A percentile compares a stretch with the other conserved stretches of the same genome.
phyloP scores from a whole-genome alignment of 225 moss, liverwort and hornwort species.

The Bryum argenteum region DNA sequence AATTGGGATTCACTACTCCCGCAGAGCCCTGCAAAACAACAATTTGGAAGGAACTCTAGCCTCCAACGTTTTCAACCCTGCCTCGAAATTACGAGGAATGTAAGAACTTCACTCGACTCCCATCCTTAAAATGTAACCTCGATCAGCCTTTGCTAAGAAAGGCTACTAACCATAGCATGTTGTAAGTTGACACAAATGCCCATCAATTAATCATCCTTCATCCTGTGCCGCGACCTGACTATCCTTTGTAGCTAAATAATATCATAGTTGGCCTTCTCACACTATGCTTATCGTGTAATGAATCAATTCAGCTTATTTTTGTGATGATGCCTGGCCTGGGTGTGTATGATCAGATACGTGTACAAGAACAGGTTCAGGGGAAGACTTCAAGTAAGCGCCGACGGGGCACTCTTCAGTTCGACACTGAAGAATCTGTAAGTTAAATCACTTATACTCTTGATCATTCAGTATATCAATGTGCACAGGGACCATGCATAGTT shows the following conservation, averaged over 20 bases:
- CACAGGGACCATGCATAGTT: too few relatives aligned
- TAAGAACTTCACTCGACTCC: too few relatives aligned
- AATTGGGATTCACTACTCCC: too few relatives aligned
- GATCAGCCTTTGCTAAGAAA: too few relatives aligned
- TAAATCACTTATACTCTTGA: too few relatives aligned
- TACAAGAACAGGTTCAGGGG: background rate
- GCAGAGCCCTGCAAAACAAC: conserved; percentile 17
- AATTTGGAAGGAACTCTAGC: background rate
- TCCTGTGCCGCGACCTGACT: too few relatives aligned
- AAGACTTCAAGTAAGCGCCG: background rate
- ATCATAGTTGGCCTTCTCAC: background rate
- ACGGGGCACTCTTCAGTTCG: background rate
- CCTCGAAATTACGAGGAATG: background rate
- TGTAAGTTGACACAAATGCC: conserved; percentile 7
- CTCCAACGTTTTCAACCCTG: background rate
- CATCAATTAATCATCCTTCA: too few relatives aligned
- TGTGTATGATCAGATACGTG: background rate
- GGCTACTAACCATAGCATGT: too few relatives aligned
- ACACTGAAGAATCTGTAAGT: background rate
- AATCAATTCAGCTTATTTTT: background rate
- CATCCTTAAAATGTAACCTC: too few relatives aligned
- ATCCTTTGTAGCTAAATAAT: background rate
- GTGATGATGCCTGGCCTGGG: too few relatives aligned
- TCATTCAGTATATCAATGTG: too few relatives aligned
- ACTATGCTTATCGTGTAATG: background rate